Percentiles rank a stretch among this genome's conserved stretches.
Conservation (phyloP, 202 grass and related monocot species). For the Digitaria exilis region DNA sequence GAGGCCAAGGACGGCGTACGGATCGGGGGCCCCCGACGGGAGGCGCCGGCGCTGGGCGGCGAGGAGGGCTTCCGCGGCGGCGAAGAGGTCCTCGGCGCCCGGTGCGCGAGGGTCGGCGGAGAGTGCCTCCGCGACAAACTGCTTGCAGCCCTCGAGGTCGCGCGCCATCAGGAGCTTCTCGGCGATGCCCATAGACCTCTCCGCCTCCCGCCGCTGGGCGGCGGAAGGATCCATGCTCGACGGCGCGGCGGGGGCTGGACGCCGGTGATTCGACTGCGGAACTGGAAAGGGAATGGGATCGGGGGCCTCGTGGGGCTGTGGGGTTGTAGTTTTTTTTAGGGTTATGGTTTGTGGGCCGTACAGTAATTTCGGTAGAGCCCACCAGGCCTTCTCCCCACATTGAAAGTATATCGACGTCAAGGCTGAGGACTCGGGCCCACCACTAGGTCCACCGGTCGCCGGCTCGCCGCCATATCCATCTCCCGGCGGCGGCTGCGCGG, state of each 20-base stretch:
- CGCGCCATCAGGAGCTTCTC: conserved; percentile 37
- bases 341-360: not conserved
- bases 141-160: conserved; percentile 27
- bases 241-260: not conserved
- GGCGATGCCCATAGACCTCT: conserved; percentile 4
- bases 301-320: not conserved
- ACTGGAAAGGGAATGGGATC: not conserved
- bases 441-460: not conserved
- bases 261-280: conserved; percentile 8
- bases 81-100: conserved; percentile 55
- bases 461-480: no score
- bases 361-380: conserved; percentile 14
- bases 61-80: conserved; percentile 52
- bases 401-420: no score
- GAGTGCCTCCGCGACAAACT: conserved; percentile 31
- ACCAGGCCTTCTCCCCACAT: no score
- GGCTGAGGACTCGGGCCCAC: not conserved
- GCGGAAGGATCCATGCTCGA: conserved; percentile 33
- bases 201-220: conserved; percentile 5
- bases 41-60: conserved; percentile 28
- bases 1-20: conserved; percentile 46
- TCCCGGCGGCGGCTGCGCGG: not conserved
- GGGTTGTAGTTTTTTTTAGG: not conserved
- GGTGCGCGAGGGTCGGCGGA: conserved; percentile 48
- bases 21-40: conserved; percentile 18